phyloP scores from a whole-genome alignment of 257 asterid genomes.

The Rehmannia glutinosa region DNA sequence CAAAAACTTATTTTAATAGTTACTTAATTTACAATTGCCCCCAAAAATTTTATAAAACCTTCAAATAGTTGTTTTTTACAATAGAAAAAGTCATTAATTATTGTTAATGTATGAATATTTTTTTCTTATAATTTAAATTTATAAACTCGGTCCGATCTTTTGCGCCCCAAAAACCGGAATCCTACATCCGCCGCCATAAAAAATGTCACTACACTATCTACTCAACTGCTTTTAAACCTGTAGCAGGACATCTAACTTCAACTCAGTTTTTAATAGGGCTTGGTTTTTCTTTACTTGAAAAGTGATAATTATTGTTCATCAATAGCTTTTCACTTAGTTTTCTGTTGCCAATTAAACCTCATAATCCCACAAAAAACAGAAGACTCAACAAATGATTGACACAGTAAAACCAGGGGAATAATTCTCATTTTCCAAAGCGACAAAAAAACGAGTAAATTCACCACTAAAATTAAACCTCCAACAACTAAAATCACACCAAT shows the following conservation, averaged over 20 bases:
- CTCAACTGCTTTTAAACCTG: not conserved
- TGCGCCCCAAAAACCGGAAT: too few relatives aligned
- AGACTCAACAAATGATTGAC: not conserved
- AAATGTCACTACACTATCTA: not conserved
- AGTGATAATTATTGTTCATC: not conserved
- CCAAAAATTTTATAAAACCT: too few relatives aligned
- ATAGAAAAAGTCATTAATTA: too few relatives aligned
- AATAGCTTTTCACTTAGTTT: constrained; percentile 5
- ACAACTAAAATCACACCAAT: constrained; percentile 8
- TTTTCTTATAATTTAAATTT: too few relatives aligned
- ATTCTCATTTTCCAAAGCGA: not conserved
- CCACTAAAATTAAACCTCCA: not conserved
- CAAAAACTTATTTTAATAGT: too few relatives aligned
- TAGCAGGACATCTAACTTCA: constrained; percentile 5
- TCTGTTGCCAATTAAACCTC: not conserved
- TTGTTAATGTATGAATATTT: too few relatives aligned
- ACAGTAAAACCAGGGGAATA: not conserved
- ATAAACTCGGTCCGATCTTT: too few relatives aligned
- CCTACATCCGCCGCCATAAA: not conserved
- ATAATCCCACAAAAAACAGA: constrained; percentile 4
- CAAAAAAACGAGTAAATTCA: not conserved
- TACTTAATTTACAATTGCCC: too few relatives aligned
- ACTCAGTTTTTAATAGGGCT: not conserved
- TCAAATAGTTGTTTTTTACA: too few relatives aligned
- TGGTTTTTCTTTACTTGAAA: not conserved